Conservation (phyloP, 2,329 filamentous ascomycete genomes). For the Dendrostoma leiphaemia region DNA sequence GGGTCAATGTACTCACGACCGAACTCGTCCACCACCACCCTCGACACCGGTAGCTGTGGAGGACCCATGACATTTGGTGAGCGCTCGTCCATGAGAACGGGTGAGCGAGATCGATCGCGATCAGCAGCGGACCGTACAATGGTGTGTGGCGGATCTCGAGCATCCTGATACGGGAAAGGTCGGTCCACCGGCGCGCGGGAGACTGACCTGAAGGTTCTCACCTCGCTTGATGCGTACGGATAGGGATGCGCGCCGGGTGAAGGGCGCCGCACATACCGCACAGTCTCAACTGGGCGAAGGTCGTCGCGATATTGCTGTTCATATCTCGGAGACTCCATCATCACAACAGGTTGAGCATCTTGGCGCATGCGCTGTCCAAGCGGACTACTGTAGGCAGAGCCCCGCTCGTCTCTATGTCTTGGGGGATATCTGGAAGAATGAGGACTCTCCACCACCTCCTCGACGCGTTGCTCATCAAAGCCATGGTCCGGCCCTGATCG, state of each 20-base stretch:
- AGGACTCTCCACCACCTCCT: constrained; percentile 44
- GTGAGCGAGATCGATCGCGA: constrained; percentile 47
- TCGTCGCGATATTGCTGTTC: constrained; percentile 33
- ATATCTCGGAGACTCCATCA: constrained; percentile 25
- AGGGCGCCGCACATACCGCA: constrained; percentile 36
- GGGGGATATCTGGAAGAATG: constrained; percentile 34
- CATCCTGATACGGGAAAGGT: constrained; percentile 42
- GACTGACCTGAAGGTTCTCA: constrained; percentile 36
- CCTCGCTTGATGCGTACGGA: constrained; percentile 36
- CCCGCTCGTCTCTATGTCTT: constrained; percentile 31
- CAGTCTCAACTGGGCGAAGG: constrained; percentile 26
- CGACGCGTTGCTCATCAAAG: constrained; percentile 32
- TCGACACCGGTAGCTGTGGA: constrained; percentile 53
- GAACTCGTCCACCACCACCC: constrained; percentile 78
- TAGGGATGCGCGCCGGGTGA: constrained; percentile 36
- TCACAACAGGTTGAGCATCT: constrained; percentile 27
- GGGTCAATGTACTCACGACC: constrained; percentile 75
- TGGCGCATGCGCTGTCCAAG: constrained; percentile 26
- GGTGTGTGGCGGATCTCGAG: constrained; percentile 40
- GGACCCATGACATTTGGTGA: constrained; percentile 47
- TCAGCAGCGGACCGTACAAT: constrained; percentile 49
- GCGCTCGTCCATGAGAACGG: constrained; percentile 41
- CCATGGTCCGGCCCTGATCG: constrained; percentile 36
- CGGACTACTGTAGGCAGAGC: constrained; percentile 35
- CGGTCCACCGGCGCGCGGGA: constrained; percentile 42